Percentiles rank a stretch among this genome's conserved stretches.
Evolutionary conservation across 2,329 filamentous ascomycete genomes (phyloP).

Genomic region (Taxawa tesnikishii): DNA sequence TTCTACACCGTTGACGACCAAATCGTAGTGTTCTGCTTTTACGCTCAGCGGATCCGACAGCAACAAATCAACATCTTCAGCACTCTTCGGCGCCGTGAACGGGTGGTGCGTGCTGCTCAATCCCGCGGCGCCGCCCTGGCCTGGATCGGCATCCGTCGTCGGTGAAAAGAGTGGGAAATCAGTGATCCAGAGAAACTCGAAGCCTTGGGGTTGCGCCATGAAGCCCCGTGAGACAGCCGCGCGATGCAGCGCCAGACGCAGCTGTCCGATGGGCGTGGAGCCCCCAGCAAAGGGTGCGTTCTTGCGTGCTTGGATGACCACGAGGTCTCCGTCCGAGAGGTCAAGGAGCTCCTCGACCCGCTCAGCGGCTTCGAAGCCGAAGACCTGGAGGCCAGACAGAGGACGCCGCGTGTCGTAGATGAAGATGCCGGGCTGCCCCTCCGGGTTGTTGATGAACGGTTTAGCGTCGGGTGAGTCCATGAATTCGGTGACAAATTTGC

Average conservation of each 20-base stretch:
- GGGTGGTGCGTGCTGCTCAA: conserved; percentile 87
- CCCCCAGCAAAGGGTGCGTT: conserved; percentile 55
- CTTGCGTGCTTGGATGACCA: conserved; percentile 69
- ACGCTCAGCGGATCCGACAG: conserved; percentile 58
- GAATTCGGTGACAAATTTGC: conserved; percentile 54
- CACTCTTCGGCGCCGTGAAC: conserved; percentile 74
- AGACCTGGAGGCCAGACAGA: conserved; percentile 60
- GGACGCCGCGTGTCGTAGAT: conserved; percentile 63
- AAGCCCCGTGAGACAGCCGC: conserved; percentile 52
- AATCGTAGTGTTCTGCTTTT: conserved; percentile 82
- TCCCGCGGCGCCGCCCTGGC: conserved; percentile 70
- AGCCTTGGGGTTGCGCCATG: conserved; percentile 39
- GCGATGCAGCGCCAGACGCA: conserved; percentile 59
- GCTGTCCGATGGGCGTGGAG: conserved; percentile 58
- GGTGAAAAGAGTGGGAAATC: conserved; percentile 91
- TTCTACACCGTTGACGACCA: conserved; percentile 91
- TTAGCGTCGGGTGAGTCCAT: conserved; percentile 52
- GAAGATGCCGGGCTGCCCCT: conserved; percentile 71
- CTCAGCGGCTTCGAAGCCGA: conserved; percentile 61
- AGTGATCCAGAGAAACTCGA: conserved; percentile 70
- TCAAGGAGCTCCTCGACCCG: conserved; percentile 40
- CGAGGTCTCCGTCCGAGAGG: conserved; percentile 60
- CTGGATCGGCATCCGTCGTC: conserved; percentile 49
- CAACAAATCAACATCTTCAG: conserved; percentile 62
- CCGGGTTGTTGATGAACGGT: conserved; percentile 53